Conservation (phyloP, 306 rosid genomes). For the Aeschynomene evenia region DNA sequence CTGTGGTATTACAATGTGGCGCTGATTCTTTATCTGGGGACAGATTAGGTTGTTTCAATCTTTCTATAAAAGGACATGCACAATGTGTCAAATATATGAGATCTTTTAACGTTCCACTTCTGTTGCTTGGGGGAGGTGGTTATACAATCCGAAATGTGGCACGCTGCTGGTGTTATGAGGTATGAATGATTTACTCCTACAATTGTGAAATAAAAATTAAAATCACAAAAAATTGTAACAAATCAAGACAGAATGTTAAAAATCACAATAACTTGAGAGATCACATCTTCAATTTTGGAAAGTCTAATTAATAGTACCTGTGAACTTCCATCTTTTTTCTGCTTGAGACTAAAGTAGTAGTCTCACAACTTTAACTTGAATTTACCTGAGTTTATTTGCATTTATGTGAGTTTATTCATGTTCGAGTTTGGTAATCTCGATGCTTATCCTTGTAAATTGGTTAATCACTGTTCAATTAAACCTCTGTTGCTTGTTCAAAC, state of each 20-base stretch:
- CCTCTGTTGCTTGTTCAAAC: neutral
- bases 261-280: too few relatives aligned
- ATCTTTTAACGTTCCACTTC: constrained; percentile 52
- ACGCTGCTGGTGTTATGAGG: constrained; percentile 61
- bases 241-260: too few relatives aligned
- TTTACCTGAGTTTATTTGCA: too few relatives aligned
- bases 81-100: constrained; percentile 48
- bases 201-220: too few relatives aligned
- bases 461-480: neutral
- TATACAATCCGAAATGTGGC: constrained; percentile 56
- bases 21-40: constrained; percentile 56
- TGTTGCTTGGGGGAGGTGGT: constrained; percentile 53
- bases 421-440: too few relatives aligned
- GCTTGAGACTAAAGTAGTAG: too few relatives aligned
- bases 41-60: constrained; percentile 55
- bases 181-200: constrained; percentile 14
- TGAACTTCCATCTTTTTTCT: too few relatives aligned
- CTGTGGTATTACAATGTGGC: constrained; percentile 54
- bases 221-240: too few relatives aligned
- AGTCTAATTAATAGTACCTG: too few relatives aligned
- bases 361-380: too few relatives aligned
- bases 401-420: too few relatives aligned
- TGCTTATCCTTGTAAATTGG: neutral
- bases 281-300: too few relatives aligned
- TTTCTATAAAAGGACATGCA: constrained; percentile 47